A percentile compares a stretch with the other conserved stretches of the same genome.
phyloP scores from a whole-genome alignment of 176 grass and related monocot genomes.

The Zizania latifolia region DNA sequence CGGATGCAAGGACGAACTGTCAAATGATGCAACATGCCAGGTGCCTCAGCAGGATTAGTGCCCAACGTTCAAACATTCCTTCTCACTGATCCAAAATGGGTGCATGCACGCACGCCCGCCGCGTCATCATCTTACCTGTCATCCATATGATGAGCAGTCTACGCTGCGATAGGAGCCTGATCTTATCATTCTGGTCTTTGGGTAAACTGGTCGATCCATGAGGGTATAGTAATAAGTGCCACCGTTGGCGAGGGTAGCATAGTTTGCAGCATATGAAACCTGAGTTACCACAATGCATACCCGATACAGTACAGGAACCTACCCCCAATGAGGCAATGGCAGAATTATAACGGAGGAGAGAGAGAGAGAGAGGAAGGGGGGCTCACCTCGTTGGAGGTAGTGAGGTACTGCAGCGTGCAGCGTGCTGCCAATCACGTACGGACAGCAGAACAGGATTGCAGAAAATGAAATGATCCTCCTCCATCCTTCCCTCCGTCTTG shows the following conservation, averaged over 20 bases:
- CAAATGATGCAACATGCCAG: constrained; percentile 13
- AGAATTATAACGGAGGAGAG: neutral
- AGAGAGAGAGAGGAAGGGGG: neutral
- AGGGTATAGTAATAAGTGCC: too few species aligned
- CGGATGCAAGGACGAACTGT: neutral
- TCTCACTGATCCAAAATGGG: constrained; percentile 10
- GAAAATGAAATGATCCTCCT: neutral
- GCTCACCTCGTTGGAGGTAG: neutral
- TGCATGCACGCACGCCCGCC: neutral
- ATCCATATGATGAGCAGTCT: neutral
- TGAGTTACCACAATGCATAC: neutral
- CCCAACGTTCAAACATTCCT: constrained; percentile 29
- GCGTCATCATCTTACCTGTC: neutral
- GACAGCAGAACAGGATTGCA: constrained; percentile 13
- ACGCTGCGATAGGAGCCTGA: neutral
- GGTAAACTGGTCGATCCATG: neutral
- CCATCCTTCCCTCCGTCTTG: neutral
- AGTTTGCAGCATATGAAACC: neutral
- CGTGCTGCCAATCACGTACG: constrained; percentile 20
- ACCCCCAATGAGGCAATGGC: neutral
- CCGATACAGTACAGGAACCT: neutral
- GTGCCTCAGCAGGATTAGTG: neutral
- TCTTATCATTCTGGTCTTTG: neutral
- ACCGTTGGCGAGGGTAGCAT: neutral
- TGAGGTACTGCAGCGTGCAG: neutral